These are phyloP conservation scores for Alnus glutinosa DNA, from an alignment of 306 rosid species.

Conservation along the genomic window DNA sequence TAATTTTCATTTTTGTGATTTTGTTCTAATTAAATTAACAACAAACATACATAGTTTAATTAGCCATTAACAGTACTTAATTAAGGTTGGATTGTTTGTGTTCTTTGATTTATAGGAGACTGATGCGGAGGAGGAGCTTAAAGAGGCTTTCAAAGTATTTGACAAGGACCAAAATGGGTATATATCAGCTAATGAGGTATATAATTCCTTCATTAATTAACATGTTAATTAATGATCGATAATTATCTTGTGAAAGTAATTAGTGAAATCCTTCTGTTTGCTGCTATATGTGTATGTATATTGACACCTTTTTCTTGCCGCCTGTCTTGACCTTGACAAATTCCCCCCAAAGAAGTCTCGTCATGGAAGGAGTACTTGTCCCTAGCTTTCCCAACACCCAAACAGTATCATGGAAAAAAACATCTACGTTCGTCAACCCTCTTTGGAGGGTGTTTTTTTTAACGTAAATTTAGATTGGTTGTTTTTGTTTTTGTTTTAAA, in stretches of 20 bases:
- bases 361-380: neutral
- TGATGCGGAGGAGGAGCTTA: constrained; percentile 86
- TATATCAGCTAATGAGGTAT: constrained; percentile 92
- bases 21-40: neutral
- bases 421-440: too few relatives aligned
- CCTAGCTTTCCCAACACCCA: too few relatives aligned
- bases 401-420: too few relatives aligned
- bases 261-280: neutral
- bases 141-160: constrained; percentile 93
- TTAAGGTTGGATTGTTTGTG: neutral
- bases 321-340: constrained; percentile 8
- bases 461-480: too few relatives aligned
- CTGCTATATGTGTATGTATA: neutral
- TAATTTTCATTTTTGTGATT: neutral
- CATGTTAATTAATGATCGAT: neutral
- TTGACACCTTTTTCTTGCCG: neutral
- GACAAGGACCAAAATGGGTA: constrained; percentile 94
- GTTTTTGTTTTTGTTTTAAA: too few relatives aligned
- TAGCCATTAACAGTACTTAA: neutral
- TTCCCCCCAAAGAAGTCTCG: neutral
- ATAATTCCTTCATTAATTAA: neutral
- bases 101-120: constrained; percentile 52
- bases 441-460: too few relatives aligned
- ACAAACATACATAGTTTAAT: too few relatives aligned
- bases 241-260: neutral